phyloP scores from a whole-genome alignment of 2,329 filamentous ascomycete species.

The Cercospora citrullina region DNA sequence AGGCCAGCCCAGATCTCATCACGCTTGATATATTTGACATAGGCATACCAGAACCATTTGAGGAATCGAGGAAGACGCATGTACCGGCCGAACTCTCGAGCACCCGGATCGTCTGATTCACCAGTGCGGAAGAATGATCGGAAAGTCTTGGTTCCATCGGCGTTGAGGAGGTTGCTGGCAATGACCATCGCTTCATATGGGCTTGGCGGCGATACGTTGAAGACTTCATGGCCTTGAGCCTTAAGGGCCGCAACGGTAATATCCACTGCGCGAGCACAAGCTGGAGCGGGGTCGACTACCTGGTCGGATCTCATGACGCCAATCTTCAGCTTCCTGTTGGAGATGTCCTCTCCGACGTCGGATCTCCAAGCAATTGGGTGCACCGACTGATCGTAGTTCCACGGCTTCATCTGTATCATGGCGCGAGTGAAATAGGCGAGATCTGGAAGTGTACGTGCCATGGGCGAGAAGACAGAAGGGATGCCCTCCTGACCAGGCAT shows the following conservation, averaged over 20 bases:
- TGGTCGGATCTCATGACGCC: slow-evolving; percentile 71
- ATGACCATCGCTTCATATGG: slow-evolving; percentile 75
- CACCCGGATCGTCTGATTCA: slow-evolving; percentile 78
- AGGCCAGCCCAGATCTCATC: slow-evolving; percentile 79
- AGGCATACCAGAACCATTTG: slow-evolving; percentile 85
- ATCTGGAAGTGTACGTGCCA: slow-evolving; percentile 83
- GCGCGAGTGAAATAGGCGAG: slow-evolving; percentile 79
- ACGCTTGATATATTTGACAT: slow-evolving; percentile 77
- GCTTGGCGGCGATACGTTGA: slow-evolving; percentile 53
- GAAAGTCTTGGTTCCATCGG: slow-evolving; percentile 80
- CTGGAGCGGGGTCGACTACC: slow-evolving; percentile 83
- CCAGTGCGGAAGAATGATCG: slow-evolving; percentile 72
- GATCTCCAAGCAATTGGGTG: slow-evolving; percentile 80
- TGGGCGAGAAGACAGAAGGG: slow-evolving; percentile 84
- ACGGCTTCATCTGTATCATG: slow-evolving; percentile 78
- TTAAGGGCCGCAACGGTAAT: slow-evolving; percentile 68
- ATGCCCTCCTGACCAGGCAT: slow-evolving; percentile 94
- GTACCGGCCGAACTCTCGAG: slow-evolving; percentile 70
- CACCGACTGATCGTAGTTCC: slow-evolving; percentile 83
- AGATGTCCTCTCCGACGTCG: slow-evolving; percentile 62
- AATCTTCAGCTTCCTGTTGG: slow-evolving; percentile 64
- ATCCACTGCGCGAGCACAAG: slow-evolving; percentile 74
- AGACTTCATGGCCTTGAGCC: slow-evolving; percentile 72
- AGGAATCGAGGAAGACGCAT: slow-evolving; percentile 71
- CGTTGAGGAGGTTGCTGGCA: slow-evolving; percentile 77